Conservation (phyloP, 1,139 yeast species). For the Nakaseomyces bracarensis region DNA sequence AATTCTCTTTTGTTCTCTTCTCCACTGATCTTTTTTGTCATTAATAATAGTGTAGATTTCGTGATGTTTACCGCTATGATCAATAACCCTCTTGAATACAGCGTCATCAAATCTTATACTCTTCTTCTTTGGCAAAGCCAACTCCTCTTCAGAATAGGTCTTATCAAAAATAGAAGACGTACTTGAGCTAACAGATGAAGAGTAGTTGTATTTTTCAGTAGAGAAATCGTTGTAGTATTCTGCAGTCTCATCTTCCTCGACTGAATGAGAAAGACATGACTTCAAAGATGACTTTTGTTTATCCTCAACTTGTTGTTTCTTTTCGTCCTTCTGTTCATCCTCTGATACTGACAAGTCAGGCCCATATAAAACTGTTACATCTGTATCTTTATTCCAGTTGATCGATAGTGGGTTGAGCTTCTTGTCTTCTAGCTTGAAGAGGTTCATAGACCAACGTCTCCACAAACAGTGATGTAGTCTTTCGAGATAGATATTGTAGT, state of each 20-base stretch:
- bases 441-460: slow-evolving; percentile 30
- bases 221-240: slow-evolving; percentile 4
- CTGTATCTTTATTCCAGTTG: slow-evolving; percentile 31
- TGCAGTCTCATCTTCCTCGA: slow-evolving; percentile 4
- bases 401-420: slow-evolving; percentile 25
- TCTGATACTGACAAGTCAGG: slow-evolving; percentile 20
- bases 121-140: slow-evolving; percentile 8
- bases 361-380: slow-evolving; percentile 30
- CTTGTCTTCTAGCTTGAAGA: slow-evolving; percentile 11
- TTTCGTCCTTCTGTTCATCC: background rate
- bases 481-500: slow-evolving; percentile 25
- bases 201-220: slow-evolving; percentile 1
- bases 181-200: slow-evolving; percentile 17
- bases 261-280: slow-evolving; percentile 3
- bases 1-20: slow-evolving; percentile 7
- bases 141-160: background rate
- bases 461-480: slow-evolving; percentile 30
- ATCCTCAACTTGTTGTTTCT: background rate
- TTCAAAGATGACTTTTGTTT: background rate
- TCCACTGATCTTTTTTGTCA: slow-evolving; percentile 12
- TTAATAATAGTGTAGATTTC: slow-evolving; percentile 21
- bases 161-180: slow-evolving; percentile 20
- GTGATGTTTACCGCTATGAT: slow-evolving; percentile 15
- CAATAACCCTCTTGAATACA: slow-evolving; percentile 23
- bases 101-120: slow-evolving; percentile 17